phyloP scores from a whole-genome alignment of 345 rosid species.

The Citrus mangshanensis region DNA sequence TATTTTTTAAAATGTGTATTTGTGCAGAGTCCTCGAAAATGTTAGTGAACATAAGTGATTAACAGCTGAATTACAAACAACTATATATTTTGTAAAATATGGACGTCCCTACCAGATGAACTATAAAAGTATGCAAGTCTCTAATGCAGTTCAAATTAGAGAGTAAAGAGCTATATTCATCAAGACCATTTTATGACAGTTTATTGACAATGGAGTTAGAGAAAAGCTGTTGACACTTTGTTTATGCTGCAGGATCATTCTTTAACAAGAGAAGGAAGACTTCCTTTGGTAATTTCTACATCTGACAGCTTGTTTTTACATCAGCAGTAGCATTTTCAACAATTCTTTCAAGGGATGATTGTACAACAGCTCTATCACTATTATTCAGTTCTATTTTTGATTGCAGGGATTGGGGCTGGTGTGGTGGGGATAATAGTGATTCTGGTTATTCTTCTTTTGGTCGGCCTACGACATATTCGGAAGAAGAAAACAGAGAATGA shows the following conservation, averaged over 20 bases:
- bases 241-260: not conserved
- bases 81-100: too few relatives aligned
- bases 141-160: too few relatives aligned
- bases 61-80: too few relatives aligned
- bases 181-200: not conserved
- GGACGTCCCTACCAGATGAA: too few relatives aligned
- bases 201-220: not conserved
- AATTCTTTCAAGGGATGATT: not conserved
- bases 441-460: not conserved
- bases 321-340: not conserved
- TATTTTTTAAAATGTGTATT: too few relatives aligned
- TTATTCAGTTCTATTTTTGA: not conserved
- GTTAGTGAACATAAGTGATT: too few relatives aligned
- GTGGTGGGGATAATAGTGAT: not conserved
- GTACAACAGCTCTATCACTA: not conserved
- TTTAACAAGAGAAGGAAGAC: not conserved
- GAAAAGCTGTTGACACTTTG: not conserved
- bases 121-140: too few relatives aligned
- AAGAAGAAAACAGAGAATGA: not conserved
- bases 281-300: not conserved
- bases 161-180: too few relatives aligned
- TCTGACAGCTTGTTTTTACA: not conserved
- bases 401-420: not conserved
- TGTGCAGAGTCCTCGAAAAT: too few relatives aligned
- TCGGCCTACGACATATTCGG: not conserved